Evolutionary conservation across 345 rosid genomes (phyloP), one percentile per base, ranked within the genome.

Genomic region (Linum lewisii): DNA sequence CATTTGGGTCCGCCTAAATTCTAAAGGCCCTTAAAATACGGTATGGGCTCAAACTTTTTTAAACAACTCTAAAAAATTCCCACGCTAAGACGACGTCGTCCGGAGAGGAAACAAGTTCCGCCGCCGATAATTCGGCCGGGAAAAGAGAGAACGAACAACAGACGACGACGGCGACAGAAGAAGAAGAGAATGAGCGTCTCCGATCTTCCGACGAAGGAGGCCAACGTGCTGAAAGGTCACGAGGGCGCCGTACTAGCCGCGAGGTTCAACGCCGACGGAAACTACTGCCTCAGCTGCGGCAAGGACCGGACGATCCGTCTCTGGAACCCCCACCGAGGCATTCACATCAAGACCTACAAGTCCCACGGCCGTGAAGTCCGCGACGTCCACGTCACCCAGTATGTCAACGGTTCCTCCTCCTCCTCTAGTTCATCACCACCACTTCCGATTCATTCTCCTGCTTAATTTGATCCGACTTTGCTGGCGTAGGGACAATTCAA

Each of bases 271-370:
- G 84, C 71, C 7, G 99, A 93, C 62, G 96, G 97, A 0, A 89
- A 93, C 74, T 93, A 89, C 69, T 86, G 97, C 65, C 88, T 93
- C 21, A 82, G 88, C 63, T 82, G 97, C 66, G 96, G 96, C 24
- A 93, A 93, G 73, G 96, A 93, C 77, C 92, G 99, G 18, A 89
- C 97, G n/a, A 87, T 89, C 54, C 97, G 97, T 52, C 84, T 93
- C 13, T 89, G 99, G 99, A 89, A 93, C 52, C 99, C 99, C 13
- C 97, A 93, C 87, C 94, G 95, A 16, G 95, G 97, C 45, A 79
- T 87, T 70, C 82, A 83, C 72, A 85, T 89, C 66, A 93, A 89
- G 72, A 89, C 99, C 76, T 93, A 93, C 78, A 89, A 93, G 74
- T 77, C 97, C 49, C 99, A 89, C 64, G 97, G 88, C 73, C 97